phyloP scores from a whole-genome alignment of 805 yeast genomes.

The Metschnikowia continentalis region DNA sequence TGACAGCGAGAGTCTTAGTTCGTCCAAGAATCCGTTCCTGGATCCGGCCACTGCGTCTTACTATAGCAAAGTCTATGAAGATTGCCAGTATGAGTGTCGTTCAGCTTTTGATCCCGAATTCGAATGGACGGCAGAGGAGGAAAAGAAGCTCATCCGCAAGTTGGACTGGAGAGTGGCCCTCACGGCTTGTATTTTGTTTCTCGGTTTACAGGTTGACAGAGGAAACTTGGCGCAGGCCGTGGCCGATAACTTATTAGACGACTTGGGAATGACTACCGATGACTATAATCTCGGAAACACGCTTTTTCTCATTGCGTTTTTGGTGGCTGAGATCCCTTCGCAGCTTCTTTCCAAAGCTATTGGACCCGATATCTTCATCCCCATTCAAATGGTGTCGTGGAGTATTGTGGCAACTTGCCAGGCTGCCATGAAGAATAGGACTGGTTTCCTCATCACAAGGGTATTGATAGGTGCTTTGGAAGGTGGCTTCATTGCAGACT shows the following conservation, averaged over 20 bases:
- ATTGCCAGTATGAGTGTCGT: constrained; percentile 50
- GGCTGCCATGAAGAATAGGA: constrained; percentile 36
- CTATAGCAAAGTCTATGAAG: constrained; percentile 44
- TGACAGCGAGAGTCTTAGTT: constrained; percentile 11
- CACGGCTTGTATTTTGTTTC: constrained; percentile 57
- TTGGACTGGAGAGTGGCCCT: constrained; percentile 53
- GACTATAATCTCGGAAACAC: constrained; percentile 60
- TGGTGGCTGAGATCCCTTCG: constrained; percentile 60
- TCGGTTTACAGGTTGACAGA: constrained; percentile 56
- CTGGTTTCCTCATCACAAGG: constrained; percentile 46
- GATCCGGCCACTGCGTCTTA: constrained; percentile 47
- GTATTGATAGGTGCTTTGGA: constrained; percentile 54
- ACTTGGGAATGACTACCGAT: constrained; percentile 49
- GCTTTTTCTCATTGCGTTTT: constrained; percentile 48
- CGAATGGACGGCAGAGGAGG: constrained; percentile 51
- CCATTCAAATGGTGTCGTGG: constrained; percentile 56
- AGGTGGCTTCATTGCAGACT: constrained; percentile 60
- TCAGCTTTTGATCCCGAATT: constrained; percentile 54
- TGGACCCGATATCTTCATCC: constrained; percentile 63
- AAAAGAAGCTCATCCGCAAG: constrained; percentile 44
- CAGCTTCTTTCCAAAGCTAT: constrained; percentile 59
- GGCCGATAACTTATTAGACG: constrained; percentile 52
- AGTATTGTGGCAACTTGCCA: constrained; percentile 52
- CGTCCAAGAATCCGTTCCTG: constrained; percentile 20
- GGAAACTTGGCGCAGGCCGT: constrained; percentile 55